Evolutionary conservation across 31 red algal species (phyloP), one percentile per base, ranked within the genome.

Genomic region (Porphyra umbilicalis): DNA sequence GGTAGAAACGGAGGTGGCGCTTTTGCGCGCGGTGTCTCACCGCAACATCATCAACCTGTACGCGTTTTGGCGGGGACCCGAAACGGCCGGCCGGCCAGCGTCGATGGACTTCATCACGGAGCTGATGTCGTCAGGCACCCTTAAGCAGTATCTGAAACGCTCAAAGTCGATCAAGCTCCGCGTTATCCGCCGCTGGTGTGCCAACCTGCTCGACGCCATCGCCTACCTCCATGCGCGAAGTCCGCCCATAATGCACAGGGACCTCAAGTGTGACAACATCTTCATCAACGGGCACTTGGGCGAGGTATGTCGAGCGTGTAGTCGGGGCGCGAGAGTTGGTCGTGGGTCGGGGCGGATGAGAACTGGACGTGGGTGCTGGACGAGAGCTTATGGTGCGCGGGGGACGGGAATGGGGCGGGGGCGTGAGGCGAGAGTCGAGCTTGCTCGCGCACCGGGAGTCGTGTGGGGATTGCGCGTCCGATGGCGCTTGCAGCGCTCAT

Each of bases 221-320:
- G 89, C 89, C 25, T 99, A 99, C 77, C 81, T 99, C 38, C 98
- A 99, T 81, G 81, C 75, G 25, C 93, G 89, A 14, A 82, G 80
- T 18, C 97, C 97, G n/a, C 97, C 97, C 37, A 95, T 99, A 44
- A 99, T 99, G 94, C 98, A 99, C 78, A 83, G 98, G 33, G 98
- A 99, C 86, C 88, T 99, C 40, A 99, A 99, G 78, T 97, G 94
- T 81, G 98, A 99, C 75, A 99, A 99, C 80, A 95, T 99, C 39
- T 99, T 99, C 75, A 97, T 99, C 78, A 99, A 99, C 76, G 98
- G 98, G 39, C 93, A 99, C 83, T 85, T 97, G 8, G 98, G 98
- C 39, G 95, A 96, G 38, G 57, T 71, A 71, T 8, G 57, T 71
- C 57, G 30, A n/a, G n/a, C n/a, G n/a, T n/a, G n/a, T n/a, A n/a